Conservation (phyloP, 495 filamentous ascomycete genomes). For the Apiosordaria backusii region DNA sequence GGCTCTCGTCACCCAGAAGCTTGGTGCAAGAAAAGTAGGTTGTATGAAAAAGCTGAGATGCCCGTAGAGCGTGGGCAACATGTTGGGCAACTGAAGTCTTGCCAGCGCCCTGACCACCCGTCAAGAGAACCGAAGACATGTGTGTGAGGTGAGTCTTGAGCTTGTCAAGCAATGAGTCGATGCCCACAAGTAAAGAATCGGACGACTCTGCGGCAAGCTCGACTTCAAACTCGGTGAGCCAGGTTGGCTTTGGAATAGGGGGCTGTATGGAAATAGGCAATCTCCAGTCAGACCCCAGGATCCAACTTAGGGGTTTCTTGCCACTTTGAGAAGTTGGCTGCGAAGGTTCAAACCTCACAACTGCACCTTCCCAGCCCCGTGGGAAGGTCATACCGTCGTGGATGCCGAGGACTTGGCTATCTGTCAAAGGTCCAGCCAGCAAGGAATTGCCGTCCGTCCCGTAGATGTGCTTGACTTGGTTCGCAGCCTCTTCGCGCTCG, state of each 20-base stretch:
- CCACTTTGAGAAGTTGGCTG: slow-evolving; percentile 40
- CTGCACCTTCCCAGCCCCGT: slow-evolving; percentile 66
- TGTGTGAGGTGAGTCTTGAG: slow-evolving; percentile 70
- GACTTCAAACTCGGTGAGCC: slow-evolving; percentile 43
- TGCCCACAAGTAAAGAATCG: slow-evolving; percentile 71
- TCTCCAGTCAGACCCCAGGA: slow-evolving; percentile 69
- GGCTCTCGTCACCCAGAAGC: slow-evolving; percentile 81
- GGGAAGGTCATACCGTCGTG: slow-evolving; percentile 38
- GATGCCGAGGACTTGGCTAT: slow-evolving; percentile 70
- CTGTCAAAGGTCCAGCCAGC: slow-evolving; percentile 82
- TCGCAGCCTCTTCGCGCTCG: slow-evolving; percentile 64
- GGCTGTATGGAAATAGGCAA: slow-evolving; percentile 68
- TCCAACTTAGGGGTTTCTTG: slow-evolving; percentile 63
- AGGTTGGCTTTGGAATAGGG: slow-evolving; percentile 59
- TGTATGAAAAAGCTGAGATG: slow-evolving; percentile 66
- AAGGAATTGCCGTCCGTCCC: slow-evolving; percentile 55
- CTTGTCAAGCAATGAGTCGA: slow-evolving; percentile 71
- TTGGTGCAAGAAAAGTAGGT: slow-evolving; percentile 80
- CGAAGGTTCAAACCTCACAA: slow-evolving; percentile 67
- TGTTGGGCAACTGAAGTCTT: slow-evolving; percentile 69
- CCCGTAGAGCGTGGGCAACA: slow-evolving; percentile 62
- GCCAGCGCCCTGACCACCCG: slow-evolving; percentile 82
- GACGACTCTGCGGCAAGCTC: slow-evolving; percentile 51
- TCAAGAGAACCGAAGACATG: slow-evolving; percentile 82
- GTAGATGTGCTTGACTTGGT: slow-evolving; percentile 54